Evolutionary conservation across 176 grass and related monocot genomes (phyloP).

Genomic region (Tillandsia leiboldiana): DNA sequence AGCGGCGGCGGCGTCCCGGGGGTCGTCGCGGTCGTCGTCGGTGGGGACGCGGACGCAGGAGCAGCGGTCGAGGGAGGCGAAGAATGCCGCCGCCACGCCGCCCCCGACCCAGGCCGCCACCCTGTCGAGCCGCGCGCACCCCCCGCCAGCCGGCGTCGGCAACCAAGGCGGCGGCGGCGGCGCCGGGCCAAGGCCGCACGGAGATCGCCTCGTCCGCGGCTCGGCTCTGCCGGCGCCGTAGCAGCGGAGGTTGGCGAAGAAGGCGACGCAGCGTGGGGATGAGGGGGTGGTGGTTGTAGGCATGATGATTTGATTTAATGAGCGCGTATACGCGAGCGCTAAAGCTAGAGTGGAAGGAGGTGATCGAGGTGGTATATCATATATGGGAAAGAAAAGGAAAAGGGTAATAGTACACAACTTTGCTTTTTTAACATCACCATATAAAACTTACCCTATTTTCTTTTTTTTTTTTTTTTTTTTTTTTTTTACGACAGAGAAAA

Average conservation of each 20-base stretch:
- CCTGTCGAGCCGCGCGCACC: conserved; percentile 49
- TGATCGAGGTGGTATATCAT: background rate
- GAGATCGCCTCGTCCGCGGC: conserved; percentile 21
- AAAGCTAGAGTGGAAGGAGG: background rate
- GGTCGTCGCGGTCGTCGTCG: conserved; percentile 54
- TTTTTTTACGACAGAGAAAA: no score
- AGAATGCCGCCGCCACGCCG: conserved; percentile 57
- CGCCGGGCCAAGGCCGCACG: conserved; percentile 9
- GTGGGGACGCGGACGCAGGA: conserved; percentile 66
- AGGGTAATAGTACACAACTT: background rate
- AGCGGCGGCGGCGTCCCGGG: conserved; percentile 29
- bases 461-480: no score
- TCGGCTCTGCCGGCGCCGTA: conserved; percentile 20
- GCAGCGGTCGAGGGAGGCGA: conserved; percentile 70
- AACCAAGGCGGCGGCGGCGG: background rate
- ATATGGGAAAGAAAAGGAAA: conserved; percentile 19
- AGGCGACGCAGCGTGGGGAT: conserved; percentile 14
- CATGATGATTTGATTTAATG: conserved; percentile 21
- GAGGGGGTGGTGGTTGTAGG: conserved; percentile 14
- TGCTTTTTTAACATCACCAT: no score
- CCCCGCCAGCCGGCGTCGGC: background rate
- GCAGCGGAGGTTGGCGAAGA: conserved; percentile 1
- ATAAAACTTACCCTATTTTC: no score
- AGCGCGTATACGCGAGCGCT: background rate
- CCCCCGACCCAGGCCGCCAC: conserved; percentile 59